These are phyloP conservation scores for Apiospora hydei DNA, from an alignment of 2,329 filamentous ascomycete species.

Conservation along the genomic window DNA sequence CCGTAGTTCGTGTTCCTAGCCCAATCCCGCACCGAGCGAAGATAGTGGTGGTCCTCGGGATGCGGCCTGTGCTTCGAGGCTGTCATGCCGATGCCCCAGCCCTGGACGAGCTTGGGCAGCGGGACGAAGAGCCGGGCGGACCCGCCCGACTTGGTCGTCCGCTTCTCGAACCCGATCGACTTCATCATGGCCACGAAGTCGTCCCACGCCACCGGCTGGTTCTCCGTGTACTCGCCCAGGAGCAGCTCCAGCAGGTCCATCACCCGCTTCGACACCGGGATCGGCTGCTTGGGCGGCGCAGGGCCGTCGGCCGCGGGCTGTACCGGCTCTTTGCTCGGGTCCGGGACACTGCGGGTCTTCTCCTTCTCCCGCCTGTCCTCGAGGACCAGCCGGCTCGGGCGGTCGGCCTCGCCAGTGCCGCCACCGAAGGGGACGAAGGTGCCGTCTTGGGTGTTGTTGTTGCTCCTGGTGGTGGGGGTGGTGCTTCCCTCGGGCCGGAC, in stretches of 20 bases:
- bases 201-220: neutral
- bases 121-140: neutral
- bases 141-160: neutral
- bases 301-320: neutral
- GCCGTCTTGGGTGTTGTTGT: neutral
- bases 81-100: neutral
- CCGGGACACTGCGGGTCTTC: neutral
- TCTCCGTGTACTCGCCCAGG: neutral
- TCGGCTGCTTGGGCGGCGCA: neutral
- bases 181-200: neutral
- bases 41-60: neutral
- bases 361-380: neutral
- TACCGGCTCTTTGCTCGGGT: neutral
- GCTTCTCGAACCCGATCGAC: neutral
- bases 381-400: neutral
- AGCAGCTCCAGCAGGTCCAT: neutral
- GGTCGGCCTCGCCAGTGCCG: neutral
- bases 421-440: neutral
- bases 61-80: neutral
- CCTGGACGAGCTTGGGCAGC: neutral
- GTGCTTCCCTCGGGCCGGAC: neutral
- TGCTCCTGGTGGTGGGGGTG: neutral
- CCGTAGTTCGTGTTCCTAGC: neutral
- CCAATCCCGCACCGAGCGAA: neutral
- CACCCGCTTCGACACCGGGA: neutral